Base-by-base conservation (phyloP, 768 basidiomycete genomes). In the Psilocybe sp. region DNA sequence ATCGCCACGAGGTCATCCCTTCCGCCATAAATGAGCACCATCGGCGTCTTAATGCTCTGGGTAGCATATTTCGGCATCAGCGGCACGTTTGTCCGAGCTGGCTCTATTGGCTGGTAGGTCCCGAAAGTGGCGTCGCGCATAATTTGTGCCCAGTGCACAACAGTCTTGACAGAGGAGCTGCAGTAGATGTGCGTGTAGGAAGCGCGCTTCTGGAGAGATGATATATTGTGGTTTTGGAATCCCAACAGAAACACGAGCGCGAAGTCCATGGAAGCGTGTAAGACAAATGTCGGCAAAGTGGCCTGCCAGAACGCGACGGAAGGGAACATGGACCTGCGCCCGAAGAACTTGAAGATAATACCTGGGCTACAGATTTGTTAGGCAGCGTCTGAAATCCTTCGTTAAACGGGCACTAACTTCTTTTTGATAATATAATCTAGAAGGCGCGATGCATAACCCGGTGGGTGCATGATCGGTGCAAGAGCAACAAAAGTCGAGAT, bases 401-500 rank as follows among this genome's bases (percentile, higher is more conserved):
- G 23, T 23, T 3, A 12, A 37, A 36, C n/a, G 8, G 12, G 19
- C 5, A 40, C 58, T 40, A 9, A 60, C 58, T 53, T 52, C 34
- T 44, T 36, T 38, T 57, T 60, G 9, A 53, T 11, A 15, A 55
- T 13, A 2, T 33, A 40, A 38, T 60, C 51, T 5, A 60, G 36
- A 13, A 44, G 4, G 2, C 48, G 47, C 18, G 46, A 49, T 2
- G 55, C 36, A 43, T 57, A 60, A 19, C 55, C 58, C 16, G 48
- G 40, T 7, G 58, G 58, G 5, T 51, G 20, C 49, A 60, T 52
- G 20, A 60, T 60, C 4, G 58, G 58, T 11, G 58, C 58, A 16
- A 92, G 75, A 3, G 87, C 89, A 49, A 92, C 81, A 54, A 91
- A 84, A 6, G 89, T 83, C 47, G 87, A 85, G 40, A 92, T 71